Base-by-base conservation (phyloP, 768 basidiomycete genomes). In the Suillus lakei region DNA sequence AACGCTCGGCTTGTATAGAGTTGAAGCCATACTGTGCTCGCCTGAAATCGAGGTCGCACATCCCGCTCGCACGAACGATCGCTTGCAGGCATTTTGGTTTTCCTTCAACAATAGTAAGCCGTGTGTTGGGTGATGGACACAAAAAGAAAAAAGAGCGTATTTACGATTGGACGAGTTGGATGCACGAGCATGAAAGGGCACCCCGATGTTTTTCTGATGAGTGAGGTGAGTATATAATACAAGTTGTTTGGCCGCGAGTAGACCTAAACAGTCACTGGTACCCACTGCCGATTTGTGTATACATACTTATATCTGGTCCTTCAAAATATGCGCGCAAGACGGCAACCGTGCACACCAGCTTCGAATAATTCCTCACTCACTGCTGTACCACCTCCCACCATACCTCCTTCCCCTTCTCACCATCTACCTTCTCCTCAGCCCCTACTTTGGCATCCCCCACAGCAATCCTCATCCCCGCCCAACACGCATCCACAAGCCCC, bases 391-490 rank as follows among this genome's bases (percentile, higher is more conserved):
- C 67, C 1, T 66, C 76, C 76, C 76, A 77, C 60, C 28, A 54
- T 1, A 60, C 8, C 16, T 9, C 30, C 44, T 74, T 74, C 0
- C 68, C 68, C 43, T 68, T 62, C 23, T 74, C 68, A 15, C 81
- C 84, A 7, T 87, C 85, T 10, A 76, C 72, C 48, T 54, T 54
- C 50, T 67, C 62, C 30, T 76, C 68, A 16, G 81, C 84, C 9
- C 87, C 85, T 7, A 74, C 71, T 50, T 81, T 79, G 63, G 84
- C 73, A 59, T 77, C 72, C 15, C 90, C 90, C 64, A 93, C 85
- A 5, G 91, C 89, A 68, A 90, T 84, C 69, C 90, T 82, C 74
- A 96, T 79, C n/a, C 91, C 91, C 0, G 95, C 93, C 83, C 90
- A 93, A 34, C 93, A 80, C 34, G 87, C 88, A 73, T 98, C 97